These are phyloP conservation scores for Trichomonascaceae sp. DNA, from an alignment of 1,139 yeast genomes.

Conservation along the genomic window DNA sequence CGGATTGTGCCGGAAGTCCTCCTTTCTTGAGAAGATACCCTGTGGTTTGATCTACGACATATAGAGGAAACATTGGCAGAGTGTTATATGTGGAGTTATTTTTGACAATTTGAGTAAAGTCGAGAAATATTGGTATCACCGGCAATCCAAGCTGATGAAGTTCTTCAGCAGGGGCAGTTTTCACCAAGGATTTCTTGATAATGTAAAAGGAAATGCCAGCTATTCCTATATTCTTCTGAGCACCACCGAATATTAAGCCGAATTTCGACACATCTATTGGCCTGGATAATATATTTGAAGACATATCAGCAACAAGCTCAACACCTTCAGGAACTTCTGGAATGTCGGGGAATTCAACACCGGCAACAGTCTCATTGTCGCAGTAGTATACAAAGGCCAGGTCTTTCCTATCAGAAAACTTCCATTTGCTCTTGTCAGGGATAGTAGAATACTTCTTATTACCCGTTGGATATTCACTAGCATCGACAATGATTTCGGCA, in stretches of 20 bases:
- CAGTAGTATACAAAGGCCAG: conserved; percentile 85
- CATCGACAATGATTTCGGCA: conserved; percentile 60
- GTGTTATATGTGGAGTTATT: conserved; percentile 95
- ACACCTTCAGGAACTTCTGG: conserved; percentile 57
- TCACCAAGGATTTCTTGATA: conserved; percentile 70
- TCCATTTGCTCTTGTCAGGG: conserved; percentile 65
- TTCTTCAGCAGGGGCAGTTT: conserved; percentile 59
- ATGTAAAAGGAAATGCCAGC: conserved; percentile 93
- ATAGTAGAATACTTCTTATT: conserved; percentile 62
- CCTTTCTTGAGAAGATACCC: conserved; percentile 57
- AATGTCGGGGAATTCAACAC: conserved; percentile 67
- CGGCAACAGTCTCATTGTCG: conserved; percentile 95
- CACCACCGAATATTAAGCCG: conserved; percentile 83
- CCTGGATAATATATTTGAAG: conserved; percentile 84
- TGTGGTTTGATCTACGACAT: conserved; percentile 74
- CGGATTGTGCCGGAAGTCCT: conserved; percentile 51
- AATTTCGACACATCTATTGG: conserved; percentile 73
- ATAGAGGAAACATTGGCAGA: conserved; percentile 86
- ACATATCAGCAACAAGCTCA: conserved; percentile 88
- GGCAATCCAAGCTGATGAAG: conserved; percentile 58
- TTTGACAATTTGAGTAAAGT: conserved; percentile 76
- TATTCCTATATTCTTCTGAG: conserved; percentile 93
- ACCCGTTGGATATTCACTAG: conserved; percentile 41
- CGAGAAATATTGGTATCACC: conserved; percentile 79
- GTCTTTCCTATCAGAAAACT: conserved; percentile 39